A percentile compares a stretch with the other conserved stretches of the same genome.
Conservation (phyloP, 176 grass and related monocot genomes). For the sorghum (Sorghum bicolor) region DNA sequence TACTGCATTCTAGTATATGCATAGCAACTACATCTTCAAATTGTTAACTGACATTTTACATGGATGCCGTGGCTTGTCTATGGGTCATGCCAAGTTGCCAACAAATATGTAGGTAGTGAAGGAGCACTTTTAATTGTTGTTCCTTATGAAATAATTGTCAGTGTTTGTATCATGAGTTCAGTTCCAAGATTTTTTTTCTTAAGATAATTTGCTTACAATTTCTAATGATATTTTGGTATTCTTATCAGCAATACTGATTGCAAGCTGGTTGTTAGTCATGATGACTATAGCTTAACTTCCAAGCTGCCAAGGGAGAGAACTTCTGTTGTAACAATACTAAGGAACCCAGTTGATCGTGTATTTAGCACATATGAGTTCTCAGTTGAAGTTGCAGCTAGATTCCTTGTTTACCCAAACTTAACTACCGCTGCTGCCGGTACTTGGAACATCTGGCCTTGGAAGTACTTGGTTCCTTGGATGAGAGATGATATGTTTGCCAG, state of each 20-base stretch:
- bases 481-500: slow-evolving; percentile 83
- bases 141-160: neutral
- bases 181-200: neutral
- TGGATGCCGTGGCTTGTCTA: neutral
- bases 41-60: neutral
- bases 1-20: neutral
- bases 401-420: slow-evolving; percentile 78
- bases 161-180: neutral
- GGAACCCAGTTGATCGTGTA: slow-evolving; percentile 86
- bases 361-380: slow-evolving; percentile 98
- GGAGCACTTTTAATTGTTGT: slow-evolving; percentile 1
- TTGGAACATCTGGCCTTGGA: slow-evolving; percentile 98
- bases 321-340: slow-evolving; percentile 87
- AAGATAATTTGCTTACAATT: slow-evolving; percentile 21
- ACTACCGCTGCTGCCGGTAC: slow-evolving; percentile 72
- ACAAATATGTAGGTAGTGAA: neutral
- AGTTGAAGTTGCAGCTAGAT: slow-evolving; percentile 91
- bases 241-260: slow-evolving; percentile 81
- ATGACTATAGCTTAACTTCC: slow-evolving; percentile 95
- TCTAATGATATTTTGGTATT: slow-evolving; percentile 23
- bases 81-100: neutral
- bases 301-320: slow-evolving; percentile 85
- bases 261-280: slow-evolving; percentile 87
- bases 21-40: neutral
- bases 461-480: slow-evolving; percentile 98